Evolutionary conservation across 164 flowering plant genomes (phyloP), one percentile per base, ranked within the genome.

Genomic region (Protea cynaroides): DNA sequence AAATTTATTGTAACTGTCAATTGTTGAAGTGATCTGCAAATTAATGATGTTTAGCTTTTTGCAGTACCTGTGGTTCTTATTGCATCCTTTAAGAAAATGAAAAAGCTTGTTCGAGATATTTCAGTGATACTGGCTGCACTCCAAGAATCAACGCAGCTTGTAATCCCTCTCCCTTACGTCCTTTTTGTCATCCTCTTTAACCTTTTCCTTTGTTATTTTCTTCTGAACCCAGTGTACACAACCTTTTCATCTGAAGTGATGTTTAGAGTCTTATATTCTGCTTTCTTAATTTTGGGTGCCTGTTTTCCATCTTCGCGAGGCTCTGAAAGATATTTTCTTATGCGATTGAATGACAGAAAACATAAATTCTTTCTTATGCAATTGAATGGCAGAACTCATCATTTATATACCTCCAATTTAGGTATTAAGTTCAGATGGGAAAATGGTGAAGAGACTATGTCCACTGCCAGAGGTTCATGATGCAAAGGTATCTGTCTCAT

Each of bases 51-150:
- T 50, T 57, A 62, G 37, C 62, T 62, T 72, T 60, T 55, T 84
- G 84, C 88, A 92, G 98, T 92, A 75, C 90, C 92, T 50, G 67
- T 89, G 50, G 75, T 75, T 44, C 72, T 85, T 56, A 81, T 92
- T 73, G 86, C 90, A 56, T 87, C 98, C 43, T 92, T 86, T 63
- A 85, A 78, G 78, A 92, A 82, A 73, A 80, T 86, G 89, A 92
- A 80, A 76, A 87, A 79, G 80, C 91, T 92, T 46, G 77, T 79
- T 18, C 75, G 70, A 55, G 83, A 89, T 65, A 38, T 29, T 58
- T 63, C 80, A 25, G 19, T 81, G 21, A 72, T 92, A 58, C 85
- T 68, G 23, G 78, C 77, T 71, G 98, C 98, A 13, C 87, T 89
- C 55, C 79, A 66, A 76, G 84, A 83, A 46, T 92, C 98, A 43